Evolutionary conservation across 2,329 filamentous ascomycete species (phyloP).

Genomic region (Aspergillus tamarii): DNA sequence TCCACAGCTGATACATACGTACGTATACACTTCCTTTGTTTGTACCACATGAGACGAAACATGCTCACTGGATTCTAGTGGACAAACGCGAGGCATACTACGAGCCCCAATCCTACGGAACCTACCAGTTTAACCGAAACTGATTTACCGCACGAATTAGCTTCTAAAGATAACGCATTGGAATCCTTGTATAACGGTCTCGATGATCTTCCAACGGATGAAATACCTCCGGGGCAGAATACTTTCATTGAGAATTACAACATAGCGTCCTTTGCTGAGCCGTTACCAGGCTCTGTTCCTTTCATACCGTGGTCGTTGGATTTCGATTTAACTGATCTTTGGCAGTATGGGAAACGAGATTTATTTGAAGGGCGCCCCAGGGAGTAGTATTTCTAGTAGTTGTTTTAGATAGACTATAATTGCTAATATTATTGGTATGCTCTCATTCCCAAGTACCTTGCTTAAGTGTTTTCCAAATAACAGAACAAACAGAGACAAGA

Average conservation of each 20-base stretch:
- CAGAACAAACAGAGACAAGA: not conserved
- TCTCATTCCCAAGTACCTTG: not conserved
- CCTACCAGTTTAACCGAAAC: not conserved
- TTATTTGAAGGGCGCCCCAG: not conserved
- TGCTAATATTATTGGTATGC: not conserved
- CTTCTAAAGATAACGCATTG: not conserved
- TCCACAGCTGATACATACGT: not conserved
- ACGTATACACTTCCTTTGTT: not conserved
- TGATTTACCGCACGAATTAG: not conserved
- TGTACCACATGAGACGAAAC: not conserved
- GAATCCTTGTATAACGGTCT: not conserved
- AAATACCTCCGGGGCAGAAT: not conserved
- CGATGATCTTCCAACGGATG: not conserved
- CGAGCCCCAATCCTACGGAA: not conserved
- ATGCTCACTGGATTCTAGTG: not conserved
- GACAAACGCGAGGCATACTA: not conserved
- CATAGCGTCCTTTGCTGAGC: not conserved
- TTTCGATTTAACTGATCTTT: not conserved
- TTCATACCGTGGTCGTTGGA: constrained; percentile 1
- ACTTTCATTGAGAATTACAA: not conserved
- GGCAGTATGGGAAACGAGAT: not conserved
- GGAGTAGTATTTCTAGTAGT: not conserved
- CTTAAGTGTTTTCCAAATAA: not conserved
- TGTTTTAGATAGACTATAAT: not conserved
- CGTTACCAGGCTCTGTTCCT: not conserved